These are phyloP conservation scores for Ogataea pignaliae DNA, from an alignment of 805 yeast genomes.

Conservation along the genomic window DNA sequence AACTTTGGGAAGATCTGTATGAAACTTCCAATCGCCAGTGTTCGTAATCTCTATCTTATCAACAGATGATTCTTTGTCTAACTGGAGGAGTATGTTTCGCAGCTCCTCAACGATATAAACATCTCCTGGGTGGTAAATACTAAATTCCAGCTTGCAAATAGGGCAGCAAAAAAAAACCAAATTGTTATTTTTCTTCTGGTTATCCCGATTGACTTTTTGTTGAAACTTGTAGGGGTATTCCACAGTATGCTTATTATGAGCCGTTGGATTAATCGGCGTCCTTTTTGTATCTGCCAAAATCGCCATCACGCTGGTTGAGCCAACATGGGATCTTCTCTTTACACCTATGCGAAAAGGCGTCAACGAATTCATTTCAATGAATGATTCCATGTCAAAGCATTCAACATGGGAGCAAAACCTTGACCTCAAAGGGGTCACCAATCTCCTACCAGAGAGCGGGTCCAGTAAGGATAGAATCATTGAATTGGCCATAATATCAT, in stretches of 20 bases:
- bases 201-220: conserved; percentile 15
- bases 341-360: conserved; percentile 25
- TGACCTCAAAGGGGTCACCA: conserved; percentile 28
- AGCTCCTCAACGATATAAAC: conserved; percentile 30
- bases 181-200: conserved; percentile 19
- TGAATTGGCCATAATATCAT: conserved; percentile 26
- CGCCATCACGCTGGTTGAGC: conserved; percentile 17
- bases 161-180: conserved; percentile 32
- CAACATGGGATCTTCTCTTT: conserved; percentile 13
- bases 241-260: conserved; percentile 19
- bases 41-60: conserved; percentile 23
- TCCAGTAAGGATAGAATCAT: conserved; percentile 29
- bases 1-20: conserved; percentile 4
- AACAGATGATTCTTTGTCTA: conserved; percentile 11
- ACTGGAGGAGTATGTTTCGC: conserved; percentile 20
- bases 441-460: conserved; percentile 28
- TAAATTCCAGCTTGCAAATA: conserved; percentile 32
- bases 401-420: conserved; percentile 32
- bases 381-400: conserved; percentile 31
- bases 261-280: conserved; percentile 13
- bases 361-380: conserved; percentile 25
- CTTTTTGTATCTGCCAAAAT: conserved; percentile 26
- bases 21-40: conserved; percentile 25
- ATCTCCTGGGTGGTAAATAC: conserved; percentile 28
- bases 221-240: conserved; percentile 21